These are phyloP conservation scores for Leucoagaricus sp. DNA, from an alignment of 1,284 basidiomycete species.

Conservation along the genomic window DNA sequence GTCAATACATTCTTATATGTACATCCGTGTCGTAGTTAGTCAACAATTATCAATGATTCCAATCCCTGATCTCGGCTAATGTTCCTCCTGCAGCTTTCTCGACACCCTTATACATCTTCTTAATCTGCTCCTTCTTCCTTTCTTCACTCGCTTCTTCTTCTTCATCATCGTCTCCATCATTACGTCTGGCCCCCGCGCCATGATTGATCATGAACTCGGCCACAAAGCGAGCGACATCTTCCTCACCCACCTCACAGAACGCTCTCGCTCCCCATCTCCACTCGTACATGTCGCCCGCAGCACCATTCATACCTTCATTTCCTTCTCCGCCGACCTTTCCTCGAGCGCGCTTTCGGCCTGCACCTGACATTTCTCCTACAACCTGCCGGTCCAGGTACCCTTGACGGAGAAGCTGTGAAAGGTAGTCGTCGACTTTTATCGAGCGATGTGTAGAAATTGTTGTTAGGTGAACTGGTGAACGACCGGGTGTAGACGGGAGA, in stretches of 20 bases:
- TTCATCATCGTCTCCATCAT: conserved; percentile 39
- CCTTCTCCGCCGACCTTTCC: conserved; percentile 37
- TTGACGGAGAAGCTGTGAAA: conserved; percentile 58
- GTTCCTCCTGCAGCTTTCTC: conserved; percentile 64
- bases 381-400: conserved; percentile 65
- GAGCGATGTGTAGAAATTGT: conserved; percentile 48
- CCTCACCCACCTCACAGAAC: conserved; percentile 71
- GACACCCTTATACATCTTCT: conserved; percentile 55
- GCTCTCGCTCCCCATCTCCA: conserved; percentile 83
- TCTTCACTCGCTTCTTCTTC: conserved; percentile 23
- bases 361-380: conserved; percentile 45
- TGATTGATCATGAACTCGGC: conserved; percentile 71
- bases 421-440: conserved; percentile 56
- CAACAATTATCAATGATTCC: not conserved
- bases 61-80: conserved; percentile 41
- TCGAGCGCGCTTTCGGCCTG: conserved; percentile 55
- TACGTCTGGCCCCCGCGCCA: not conserved
- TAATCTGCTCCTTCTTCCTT: conserved; percentile 37
- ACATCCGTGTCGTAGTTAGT: too few species aligned
- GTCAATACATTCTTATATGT: too few species aligned
- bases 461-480: conserved; percentile 45
- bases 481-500: conserved; percentile 39
- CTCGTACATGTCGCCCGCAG: conserved; percentile 45
- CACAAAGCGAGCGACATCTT: conserved; percentile 62
- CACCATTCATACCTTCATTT: conserved; percentile 45